Evolutionary conservation across 2,329 filamentous ascomycete genomes (phyloP).

Genomic region (Nemania serpens): DNA sequence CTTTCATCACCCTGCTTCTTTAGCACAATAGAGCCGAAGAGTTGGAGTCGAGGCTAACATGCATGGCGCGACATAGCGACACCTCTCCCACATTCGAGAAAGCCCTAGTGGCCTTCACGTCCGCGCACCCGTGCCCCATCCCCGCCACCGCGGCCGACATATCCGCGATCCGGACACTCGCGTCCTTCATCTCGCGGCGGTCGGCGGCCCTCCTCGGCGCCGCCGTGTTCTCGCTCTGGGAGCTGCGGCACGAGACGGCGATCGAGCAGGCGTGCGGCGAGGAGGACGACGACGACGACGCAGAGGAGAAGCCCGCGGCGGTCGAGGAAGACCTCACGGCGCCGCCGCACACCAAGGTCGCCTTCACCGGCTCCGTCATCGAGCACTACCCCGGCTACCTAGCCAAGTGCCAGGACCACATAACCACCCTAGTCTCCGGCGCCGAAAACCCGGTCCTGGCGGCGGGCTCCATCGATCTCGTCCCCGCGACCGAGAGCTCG

Average conservation of each 20-base stretch:
- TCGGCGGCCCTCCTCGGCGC: conserved; percentile 64
- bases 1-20: background rate
- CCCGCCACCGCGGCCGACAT: conserved; percentile 52
- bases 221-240: conserved; percentile 63
- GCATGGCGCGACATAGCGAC: conserved; percentile 46
- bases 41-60: conserved; percentile 20
- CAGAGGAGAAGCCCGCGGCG: conserved; percentile 46
- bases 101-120: conserved; percentile 54
- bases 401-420: conserved; percentile 62
- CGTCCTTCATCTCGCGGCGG: conserved; percentile 59
- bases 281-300: conserved; percentile 39
- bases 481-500: conserved; percentile 74
- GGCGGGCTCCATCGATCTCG: conserved; percentile 58
- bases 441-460: conserved; percentile 37
- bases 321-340: conserved; percentile 39
- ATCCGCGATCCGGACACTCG: conserved; percentile 55
- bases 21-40: background rate
- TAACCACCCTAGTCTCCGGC: conserved; percentile 61
- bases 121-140: conserved; percentile 52
- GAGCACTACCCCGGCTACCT: conserved; percentile 77
- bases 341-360: conserved; percentile 62
- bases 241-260: conserved; percentile 56
- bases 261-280: conserved; percentile 39
- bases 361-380: conserved; percentile 79
- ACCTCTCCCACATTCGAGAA: conserved; percentile 47